Evolutionary conservation across 2,329 filamentous ascomycete species (phyloP).

Genomic region (Neonectria sp.): DNA sequence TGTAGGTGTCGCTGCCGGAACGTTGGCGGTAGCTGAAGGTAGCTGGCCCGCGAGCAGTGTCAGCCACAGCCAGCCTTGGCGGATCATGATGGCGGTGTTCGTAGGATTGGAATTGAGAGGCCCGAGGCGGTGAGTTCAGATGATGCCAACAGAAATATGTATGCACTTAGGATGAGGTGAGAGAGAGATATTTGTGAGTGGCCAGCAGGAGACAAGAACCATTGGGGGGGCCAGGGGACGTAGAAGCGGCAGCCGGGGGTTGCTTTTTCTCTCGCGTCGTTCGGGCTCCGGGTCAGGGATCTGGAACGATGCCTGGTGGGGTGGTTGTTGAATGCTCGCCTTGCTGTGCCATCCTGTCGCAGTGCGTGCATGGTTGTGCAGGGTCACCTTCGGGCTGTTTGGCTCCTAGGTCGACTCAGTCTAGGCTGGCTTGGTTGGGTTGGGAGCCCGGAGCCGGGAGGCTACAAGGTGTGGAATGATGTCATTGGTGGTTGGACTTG

Average conservation of each 20-base stretch:
- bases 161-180: conserved; percentile 13
- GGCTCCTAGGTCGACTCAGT: conserved; percentile 32
- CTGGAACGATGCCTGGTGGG: conserved; percentile 41
- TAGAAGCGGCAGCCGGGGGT: conserved; percentile 14
- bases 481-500: conserved; percentile 46
- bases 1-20: conserved; percentile 37
- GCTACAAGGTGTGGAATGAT: conserved; percentile 40
- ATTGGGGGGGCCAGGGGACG: not conserved
- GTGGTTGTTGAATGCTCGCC: conserved; percentile 27
- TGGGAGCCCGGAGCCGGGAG: conserved; percentile 21
- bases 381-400: conserved; percentile 34
- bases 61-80: conserved; percentile 40
- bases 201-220: conserved; percentile 2
- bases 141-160: conserved; percentile 7
- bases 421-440: conserved; percentile 3
- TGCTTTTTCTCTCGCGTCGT: conserved; percentile 20
- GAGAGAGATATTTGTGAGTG: conserved; percentile 22
- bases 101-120: not conserved
- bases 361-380: conserved; percentile 38
- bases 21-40: conserved; percentile 31
- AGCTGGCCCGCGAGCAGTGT: conserved; percentile 38
- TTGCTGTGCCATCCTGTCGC: conserved; percentile 30
- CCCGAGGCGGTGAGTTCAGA: conserved; percentile 3
- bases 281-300: conserved; percentile 36
- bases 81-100: conserved; percentile 39